Percentiles rank a stretch among this genome's conserved stretches.
Conservation (phyloP, 228 moss, liverwort and hornwort genomes). For the Sphagnum fallax region DNA sequence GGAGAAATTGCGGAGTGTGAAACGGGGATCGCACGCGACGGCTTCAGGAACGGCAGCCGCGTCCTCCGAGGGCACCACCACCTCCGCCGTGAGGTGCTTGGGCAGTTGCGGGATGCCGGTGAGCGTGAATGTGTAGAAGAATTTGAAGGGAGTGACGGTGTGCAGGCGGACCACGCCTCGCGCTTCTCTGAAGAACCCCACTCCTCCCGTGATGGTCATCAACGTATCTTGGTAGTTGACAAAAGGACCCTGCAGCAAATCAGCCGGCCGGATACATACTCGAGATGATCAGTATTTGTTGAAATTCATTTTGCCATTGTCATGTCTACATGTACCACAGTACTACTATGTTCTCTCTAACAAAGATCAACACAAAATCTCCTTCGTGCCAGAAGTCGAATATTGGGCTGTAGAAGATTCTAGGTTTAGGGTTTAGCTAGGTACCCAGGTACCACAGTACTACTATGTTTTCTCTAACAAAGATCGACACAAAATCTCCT, state of each 20-base stretch:
- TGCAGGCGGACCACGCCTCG: constrained; percentile 37
- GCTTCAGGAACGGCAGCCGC: constrained; percentile 23
- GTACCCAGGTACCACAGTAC: too few relatives aligned
- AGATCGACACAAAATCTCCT: too few relatives aligned
- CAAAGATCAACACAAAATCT: too few relatives aligned
- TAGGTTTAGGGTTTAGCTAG: too few relatives aligned
- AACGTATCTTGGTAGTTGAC: constrained; percentile 30
- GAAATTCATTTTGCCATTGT: too few relatives aligned
- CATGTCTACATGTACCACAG: too few relatives aligned
- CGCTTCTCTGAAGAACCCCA: constrained; percentile 41
- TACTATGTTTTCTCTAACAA: too few relatives aligned
- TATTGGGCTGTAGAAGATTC: too few relatives aligned
- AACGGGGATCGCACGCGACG: constrained; percentile 29
- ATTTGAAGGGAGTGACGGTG: constrained; percentile 47
- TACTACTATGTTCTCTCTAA: too few relatives aligned
- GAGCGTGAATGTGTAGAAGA: constrained; percentile 44
- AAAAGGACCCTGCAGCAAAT: constrained; percentile 32
- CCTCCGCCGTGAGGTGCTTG: constrained; percentile 11
- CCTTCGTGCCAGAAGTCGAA: too few relatives aligned
- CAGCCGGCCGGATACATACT: too few relatives aligned
- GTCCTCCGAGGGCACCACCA: constrained; percentile 14
- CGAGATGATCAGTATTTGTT: too few relatives aligned
- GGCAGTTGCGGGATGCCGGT: constrained; percentile 34
- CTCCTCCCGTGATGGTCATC: constrained; percentile 44
- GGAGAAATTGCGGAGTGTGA: constrained; percentile 33